These are phyloP conservation scores for Phaeosphaeria sp. DNA, from an alignment of 2,329 filamentous ascomycete genomes.

Conservation along the genomic window DNA sequence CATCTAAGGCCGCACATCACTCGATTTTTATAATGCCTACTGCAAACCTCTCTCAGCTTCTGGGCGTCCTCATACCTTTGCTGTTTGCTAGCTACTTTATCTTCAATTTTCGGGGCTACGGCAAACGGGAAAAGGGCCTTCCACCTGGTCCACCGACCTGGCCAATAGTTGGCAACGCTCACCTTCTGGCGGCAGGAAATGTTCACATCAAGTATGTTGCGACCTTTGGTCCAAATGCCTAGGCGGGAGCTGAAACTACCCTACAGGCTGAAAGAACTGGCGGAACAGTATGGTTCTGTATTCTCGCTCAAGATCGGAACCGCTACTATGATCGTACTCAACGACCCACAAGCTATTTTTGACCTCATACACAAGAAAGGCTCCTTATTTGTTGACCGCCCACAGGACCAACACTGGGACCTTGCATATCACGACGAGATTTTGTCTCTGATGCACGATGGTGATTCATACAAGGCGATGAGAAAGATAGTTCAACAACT, in stretches of 20 bases:
- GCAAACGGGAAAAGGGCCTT: neutral
- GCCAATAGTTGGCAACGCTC: conserved; percentile 28
- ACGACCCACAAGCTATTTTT: conserved; percentile 20
- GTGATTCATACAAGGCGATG: neutral
- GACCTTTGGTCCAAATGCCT: neutral
- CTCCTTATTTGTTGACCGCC: conserved; percentile 19
- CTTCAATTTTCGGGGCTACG: neutral
- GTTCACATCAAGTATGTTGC: neutral
- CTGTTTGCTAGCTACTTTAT: neutral
- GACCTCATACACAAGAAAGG: conserved; percentile 29
- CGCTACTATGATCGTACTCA: conserved; percentile 24
- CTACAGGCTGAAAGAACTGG: conserved; percentile 25
- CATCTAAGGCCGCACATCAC: neutral
- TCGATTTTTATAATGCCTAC: neutral
- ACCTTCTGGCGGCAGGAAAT: conserved; percentile 4
- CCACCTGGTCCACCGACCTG: conserved; percentile 27
- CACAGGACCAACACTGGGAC: conserved; percentile 12
- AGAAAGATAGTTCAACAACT: neutral
- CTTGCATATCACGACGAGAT: neutral
- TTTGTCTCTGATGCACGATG: neutral
- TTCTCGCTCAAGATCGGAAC: conserved; percentile 27
- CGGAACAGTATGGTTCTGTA: conserved; percentile 23
- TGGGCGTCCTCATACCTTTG: neutral
- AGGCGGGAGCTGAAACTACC: neutral
- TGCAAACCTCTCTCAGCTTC: neutral